phyloP scores from a whole-genome alignment of 2,329 filamentous ascomycete genomes.

The Cercospora sp. region DNA sequence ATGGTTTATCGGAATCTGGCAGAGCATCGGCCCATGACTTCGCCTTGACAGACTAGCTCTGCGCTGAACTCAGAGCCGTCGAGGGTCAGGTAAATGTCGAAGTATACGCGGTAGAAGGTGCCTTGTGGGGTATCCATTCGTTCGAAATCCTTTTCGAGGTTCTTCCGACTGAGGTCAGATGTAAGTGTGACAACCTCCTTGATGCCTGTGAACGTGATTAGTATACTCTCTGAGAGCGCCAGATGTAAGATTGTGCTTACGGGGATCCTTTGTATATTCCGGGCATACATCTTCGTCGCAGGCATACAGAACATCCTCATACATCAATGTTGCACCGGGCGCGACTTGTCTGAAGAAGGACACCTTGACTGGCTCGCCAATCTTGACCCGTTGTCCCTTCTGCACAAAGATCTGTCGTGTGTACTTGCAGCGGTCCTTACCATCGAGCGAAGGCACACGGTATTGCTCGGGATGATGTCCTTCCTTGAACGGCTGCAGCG shows the following conservation, averaged over 20 bases:
- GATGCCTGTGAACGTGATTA: constrained; percentile 66
- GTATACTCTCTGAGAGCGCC: constrained; percentile 16
- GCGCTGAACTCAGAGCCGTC: constrained; percentile 98
- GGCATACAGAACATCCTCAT: constrained; percentile 96
- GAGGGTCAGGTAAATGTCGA: constrained; percentile 79
- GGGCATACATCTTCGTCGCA: constrained; percentile 98
- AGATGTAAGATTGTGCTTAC: constrained; percentile 61
- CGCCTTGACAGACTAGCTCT: constrained; percentile 97
- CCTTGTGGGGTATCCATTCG: constrained; percentile 98
- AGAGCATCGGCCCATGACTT: constrained; percentile 96
- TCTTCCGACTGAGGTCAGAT: constrained; percentile 94
- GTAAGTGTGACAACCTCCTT: constrained; percentile 98
- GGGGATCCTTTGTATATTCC: constrained; percentile 98
- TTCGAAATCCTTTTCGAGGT: constrained; percentile 98
- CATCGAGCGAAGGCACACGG: constrained; percentile 92
- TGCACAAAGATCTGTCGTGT: constrained; percentile 98
- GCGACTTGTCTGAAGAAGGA: constrained; percentile 98
- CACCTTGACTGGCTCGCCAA: constrained; percentile 97
- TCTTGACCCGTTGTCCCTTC: constrained; percentile 98
- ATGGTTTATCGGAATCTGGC: constrained; percentile 70
- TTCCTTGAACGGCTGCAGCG: constrained; percentile 97
- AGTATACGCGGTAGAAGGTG: constrained; percentile 80
- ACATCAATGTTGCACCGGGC: constrained; percentile 96
- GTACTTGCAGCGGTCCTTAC: constrained; percentile 98
- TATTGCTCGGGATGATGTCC: constrained; percentile 98